phyloP scores from a whole-genome alignment of 2,329 filamentous ascomycete genomes.

The Colletotrichum chlorophyti region DNA sequence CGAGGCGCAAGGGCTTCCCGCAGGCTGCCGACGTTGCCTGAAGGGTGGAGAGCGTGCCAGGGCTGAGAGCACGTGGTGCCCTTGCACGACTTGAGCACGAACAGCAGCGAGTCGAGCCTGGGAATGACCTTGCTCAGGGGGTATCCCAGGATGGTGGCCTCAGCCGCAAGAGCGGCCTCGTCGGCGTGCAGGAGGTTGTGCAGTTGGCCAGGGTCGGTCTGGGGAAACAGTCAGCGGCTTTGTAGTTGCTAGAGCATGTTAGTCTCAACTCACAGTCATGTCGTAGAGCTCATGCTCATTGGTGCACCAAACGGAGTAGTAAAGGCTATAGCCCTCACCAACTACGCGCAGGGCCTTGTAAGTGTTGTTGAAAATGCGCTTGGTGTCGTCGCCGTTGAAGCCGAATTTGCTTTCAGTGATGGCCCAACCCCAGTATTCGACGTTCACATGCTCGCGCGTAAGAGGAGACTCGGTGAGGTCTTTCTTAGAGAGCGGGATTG shows the following conservation, averaged over 20 bases:
- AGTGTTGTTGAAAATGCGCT: slow-evolving; percentile 51
- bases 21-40: slow-evolving; percentile 56
- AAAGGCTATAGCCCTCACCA: slow-evolving; percentile 54
- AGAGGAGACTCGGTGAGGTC: slow-evolving; percentile 29
- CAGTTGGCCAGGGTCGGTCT: slow-evolving; percentile 58
- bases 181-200: slow-evolving; percentile 34
- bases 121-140: slow-evolving; percentile 49
- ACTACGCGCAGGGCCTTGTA: slow-evolving; percentile 60
- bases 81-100: slow-evolving; percentile 67
- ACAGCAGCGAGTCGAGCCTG: slow-evolving; percentile 63
- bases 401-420: slow-evolving; percentile 37
- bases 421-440: slow-evolving; percentile 59
- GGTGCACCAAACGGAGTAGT: slow-evolving; percentile 64
- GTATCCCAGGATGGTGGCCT: slow-evolving; percentile 37
- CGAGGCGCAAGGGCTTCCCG: slow-evolving; percentile 52
- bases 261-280: slow-evolving; percentile 49
- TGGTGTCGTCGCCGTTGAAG: slow-evolving; percentile 31
- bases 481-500: slow-evolving; percentile 45
- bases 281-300: slow-evolving; percentile 57
- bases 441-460: slow-evolving; percentile 54
- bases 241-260: too few species aligned
- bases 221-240: neutral
- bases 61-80: slow-evolving; percentile 57
- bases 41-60: slow-evolving; percentile 62
- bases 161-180: slow-evolving; percentile 12